A percentile compares a stretch with the other conserved stretches of the same genome.
These are phyloP conservation scores for Trichophyton mentagrophytes DNA, from an alignment of 2,329 filamentous ascomycete species.

Conservation along the genomic window DNA sequence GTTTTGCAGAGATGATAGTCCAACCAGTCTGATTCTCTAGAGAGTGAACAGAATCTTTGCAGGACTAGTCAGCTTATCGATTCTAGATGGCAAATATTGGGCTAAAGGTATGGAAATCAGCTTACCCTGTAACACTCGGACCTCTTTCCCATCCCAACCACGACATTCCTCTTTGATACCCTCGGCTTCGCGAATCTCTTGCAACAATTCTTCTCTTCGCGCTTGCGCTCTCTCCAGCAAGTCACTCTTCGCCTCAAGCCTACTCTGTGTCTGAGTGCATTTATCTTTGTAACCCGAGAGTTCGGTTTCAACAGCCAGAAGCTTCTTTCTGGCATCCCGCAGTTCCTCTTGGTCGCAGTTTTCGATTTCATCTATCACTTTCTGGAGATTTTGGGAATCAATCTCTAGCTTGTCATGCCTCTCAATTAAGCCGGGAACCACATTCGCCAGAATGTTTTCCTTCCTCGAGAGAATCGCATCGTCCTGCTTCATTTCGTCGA, in stretches of 20 bases:
- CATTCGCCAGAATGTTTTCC: slow-evolving; percentile 52
- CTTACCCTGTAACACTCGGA: slow-evolving; percentile 63
- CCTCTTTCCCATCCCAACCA: slow-evolving; percentile 76
- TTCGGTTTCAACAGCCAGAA: slow-evolving; percentile 53
- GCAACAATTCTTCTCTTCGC: slow-evolving; percentile 55
- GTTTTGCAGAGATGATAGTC: slow-evolving; percentile 29
- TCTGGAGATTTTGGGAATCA: slow-evolving; percentile 56
- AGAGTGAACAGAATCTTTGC: slow-evolving; percentile 25
- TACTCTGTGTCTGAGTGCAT: slow-evolving; percentile 52
- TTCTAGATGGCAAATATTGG: not conserved
- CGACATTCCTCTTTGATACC: slow-evolving; percentile 74
- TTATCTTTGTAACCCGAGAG: slow-evolving; percentile 56
- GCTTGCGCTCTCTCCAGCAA: slow-evolving; percentile 50
- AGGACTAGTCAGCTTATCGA: slow-evolving; percentile 2
- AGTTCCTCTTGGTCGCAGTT: slow-evolving; percentile 68
- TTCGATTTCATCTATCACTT: slow-evolving; percentile 49
- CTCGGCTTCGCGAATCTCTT: slow-evolving; percentile 72
- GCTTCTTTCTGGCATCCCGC: slow-evolving; percentile 54
- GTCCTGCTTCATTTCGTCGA: slow-evolving; percentile 64
- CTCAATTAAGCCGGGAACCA: slow-evolving; percentile 53
- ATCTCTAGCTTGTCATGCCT: slow-evolving; percentile 49
- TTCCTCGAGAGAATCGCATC: slow-evolving; percentile 54
- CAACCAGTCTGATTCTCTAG: slow-evolving; percentile 34
- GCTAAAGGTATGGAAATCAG: not conserved
- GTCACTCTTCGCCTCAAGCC: slow-evolving; percentile 55